phyloP scores from a whole-genome alignment of 202 grass and related monocot genomes.

The Brachypodium distachyon region DNA sequence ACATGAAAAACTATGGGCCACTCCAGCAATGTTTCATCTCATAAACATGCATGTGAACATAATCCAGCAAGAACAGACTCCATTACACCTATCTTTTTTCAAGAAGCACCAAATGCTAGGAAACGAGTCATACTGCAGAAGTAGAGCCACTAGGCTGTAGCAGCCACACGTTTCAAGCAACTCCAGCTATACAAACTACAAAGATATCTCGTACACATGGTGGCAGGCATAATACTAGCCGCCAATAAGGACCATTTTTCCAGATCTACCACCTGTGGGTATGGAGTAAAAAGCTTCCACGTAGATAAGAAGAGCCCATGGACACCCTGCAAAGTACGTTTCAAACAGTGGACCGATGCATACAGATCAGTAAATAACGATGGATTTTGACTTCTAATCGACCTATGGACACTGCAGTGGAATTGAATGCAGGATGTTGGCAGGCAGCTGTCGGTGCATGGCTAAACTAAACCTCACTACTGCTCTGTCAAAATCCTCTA shows the following conservation, averaged over 20 bases:
- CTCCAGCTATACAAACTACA: slow-evolving; percentile 16
- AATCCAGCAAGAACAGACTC: background rate
- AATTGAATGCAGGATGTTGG: slow-evolving; percentile 28
- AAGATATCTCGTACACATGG: slow-evolving; percentile 3
- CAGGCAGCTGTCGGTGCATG: slow-evolving; percentile 17
- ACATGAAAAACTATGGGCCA: background rate
- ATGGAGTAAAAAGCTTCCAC: background rate
- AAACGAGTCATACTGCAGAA: background rate
- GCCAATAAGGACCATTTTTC: slow-evolving; percentile 11
- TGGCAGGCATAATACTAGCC: slow-evolving; percentile 4
- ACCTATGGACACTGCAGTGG: background rate
- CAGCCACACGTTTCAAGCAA: slow-evolving; percentile 6
- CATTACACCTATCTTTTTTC: background rate
- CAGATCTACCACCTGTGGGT: slow-evolving; percentile 21
- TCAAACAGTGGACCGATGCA: slow-evolving; percentile 3
- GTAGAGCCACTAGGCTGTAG: background rate
- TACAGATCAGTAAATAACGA: slow-evolving; percentile 8
- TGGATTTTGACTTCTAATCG: background rate
- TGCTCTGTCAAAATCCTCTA: background rate
- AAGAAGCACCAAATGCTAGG: slow-evolving; percentile 11
- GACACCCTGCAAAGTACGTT: slow-evolving; percentile 13
- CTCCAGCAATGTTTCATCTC: background rate
- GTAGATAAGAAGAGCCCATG: background rate
- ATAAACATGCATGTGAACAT: background rate
- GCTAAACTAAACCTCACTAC: slow-evolving; percentile 14